Base-by-base conservation (phyloP, 768 basidiomycete genomes). In the Russula vinacea region DNA sequence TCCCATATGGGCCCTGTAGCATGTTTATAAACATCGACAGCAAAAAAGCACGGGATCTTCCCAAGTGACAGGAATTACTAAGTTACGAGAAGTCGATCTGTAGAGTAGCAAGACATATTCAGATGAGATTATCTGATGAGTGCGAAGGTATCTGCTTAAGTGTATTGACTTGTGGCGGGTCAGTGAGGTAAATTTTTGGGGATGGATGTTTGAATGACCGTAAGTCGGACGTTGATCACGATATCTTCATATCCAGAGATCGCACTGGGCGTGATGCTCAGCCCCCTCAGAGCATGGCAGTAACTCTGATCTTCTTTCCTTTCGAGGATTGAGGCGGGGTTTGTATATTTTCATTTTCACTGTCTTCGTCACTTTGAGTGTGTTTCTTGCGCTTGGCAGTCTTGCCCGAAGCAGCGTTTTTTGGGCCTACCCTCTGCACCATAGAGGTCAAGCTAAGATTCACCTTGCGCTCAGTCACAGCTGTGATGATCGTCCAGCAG, bases 401-500 rank as follows among this genome's bases (percentile, higher is more conserved):
- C 19, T 62, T 65, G 4, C 70, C 66, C 54, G 60, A 58, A 60
- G 52, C 67, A 8, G 50, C 26, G 13, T 50, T 49, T 29, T 19
- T 58, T n/a, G 59, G 57, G 7, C 16, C 63, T 6, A 39, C 54
- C 22, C 50, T 64, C 33, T 52, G 56, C 19, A 52, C 24, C 37
- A 63, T 56, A 37, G 58, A 56, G 26, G 49, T 56, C n/a, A 65
- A 57, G 17, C 64, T 65, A 29, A 62, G 55, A 29, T 69, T 67
- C 47, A 71, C 68, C 42, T 65, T 55, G 54, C 67, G 58, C n/a
- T 73, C 73, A 22, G 78, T 71, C 39, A 76, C 61, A 22, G 70
- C 68, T 14, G 80, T 74, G 67, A 90, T 78, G 67, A 82, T 79
- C 6, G 70, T 70, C 88, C 89, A 89, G 62, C 90, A 73, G 14